Evolutionary conservation across 2,329 filamentous ascomycete species (phyloP), one percentile per base, ranked within the genome.

Genomic region (Fusarium sp.): DNA sequence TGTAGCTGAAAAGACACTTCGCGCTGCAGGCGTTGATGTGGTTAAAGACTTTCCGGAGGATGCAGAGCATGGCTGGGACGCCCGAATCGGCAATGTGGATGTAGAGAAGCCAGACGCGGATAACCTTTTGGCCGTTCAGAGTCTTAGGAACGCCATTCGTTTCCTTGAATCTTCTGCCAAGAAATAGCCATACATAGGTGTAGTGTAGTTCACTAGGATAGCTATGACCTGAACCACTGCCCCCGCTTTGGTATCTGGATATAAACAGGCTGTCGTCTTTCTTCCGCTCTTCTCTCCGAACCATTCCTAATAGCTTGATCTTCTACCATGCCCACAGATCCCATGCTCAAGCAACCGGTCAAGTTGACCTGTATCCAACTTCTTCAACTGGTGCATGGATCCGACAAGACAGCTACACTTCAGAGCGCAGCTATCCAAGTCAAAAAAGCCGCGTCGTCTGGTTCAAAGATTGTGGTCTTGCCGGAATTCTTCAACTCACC

Each of bases 401-500:
- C 89, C 65, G 91, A 96, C 81, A 98, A 98, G 80, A 74, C 87
- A 11, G 84, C 84, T 63, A 98, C 97, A 78, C 91, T 98, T 63
- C 74, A 83, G 15, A 88, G 89, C 74, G 93, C 94, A 12, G 89
- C 90, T 55, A 81, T 83, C 44, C 93, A 94, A 74, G 92, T 97
- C 56, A 84, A 92, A 63, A 89, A 92, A 76, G 94, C 94, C 2
- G 88, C 92, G 22, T 76, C 80, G 26, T 80, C 80, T 9, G 93
- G 93, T 69, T 92, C 94, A 56, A 87, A 90, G 47, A 87, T 98
- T 51, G 88, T 97, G 64, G 92, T 97, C 22, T 86, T 98, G 11
- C 94, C 94, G 25, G 94, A 98, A 80, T 98, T 94, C 83, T 98
- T 98, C 86, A 98, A 98, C 81, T 95, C 91, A 28, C 94, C 94